A percentile compares a stretch with the other conserved stretches of the same genome.
Evolutionary conservation across 805 yeast species (phyloP).

Genomic region (Saccharomycopsis synnaedendra): DNA sequence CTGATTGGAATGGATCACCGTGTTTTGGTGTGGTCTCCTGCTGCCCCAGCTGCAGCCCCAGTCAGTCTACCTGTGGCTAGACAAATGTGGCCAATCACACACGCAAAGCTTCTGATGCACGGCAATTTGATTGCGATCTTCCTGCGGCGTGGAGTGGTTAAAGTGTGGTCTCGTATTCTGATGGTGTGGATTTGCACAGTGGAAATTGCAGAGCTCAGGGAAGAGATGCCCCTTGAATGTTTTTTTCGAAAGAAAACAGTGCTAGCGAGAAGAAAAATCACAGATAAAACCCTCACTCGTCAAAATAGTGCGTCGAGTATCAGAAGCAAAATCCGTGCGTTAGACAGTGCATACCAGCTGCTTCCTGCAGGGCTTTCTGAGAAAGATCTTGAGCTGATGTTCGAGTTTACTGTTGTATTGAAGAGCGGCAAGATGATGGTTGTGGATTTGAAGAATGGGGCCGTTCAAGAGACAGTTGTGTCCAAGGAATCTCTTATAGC

Average conservation of each 20-base stretch:
- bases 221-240: constrained; percentile 35
- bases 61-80: constrained; percentile 30
- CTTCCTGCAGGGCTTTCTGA: constrained; percentile 14
- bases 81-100: constrained; percentile 52
- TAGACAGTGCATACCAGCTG: constrained; percentile 19
- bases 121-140: constrained; percentile 50
- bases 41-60: constrained; percentile 37
- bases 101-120: constrained; percentile 41
- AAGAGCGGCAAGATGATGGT: constrained; percentile 39
- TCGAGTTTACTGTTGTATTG: constrained; percentile 42
- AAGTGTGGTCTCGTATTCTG: constrained; percentile 47
- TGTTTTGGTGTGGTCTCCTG: constrained; percentile 65
- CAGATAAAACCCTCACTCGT: constrained; percentile 12
- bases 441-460: constrained; percentile 39
- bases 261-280: constrained; percentile 22
- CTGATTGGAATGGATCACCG: constrained; percentile 67
- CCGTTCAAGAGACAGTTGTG: constrained; percentile 24
- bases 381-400: constrained; percentile 21
- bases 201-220: constrained; percentile 26
- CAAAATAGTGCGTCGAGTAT: constrained; percentile 10
- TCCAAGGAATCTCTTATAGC: constrained; percentile 28
- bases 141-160: constrained; percentile 38
- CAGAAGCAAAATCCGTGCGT: constrained; percentile 13
- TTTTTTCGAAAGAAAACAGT: constrained; percentile 48
- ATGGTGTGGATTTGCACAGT: constrained; percentile 50